Base-by-base conservation (phyloP, 257 asterid species). In the Nicotiana paniculata region DNA sequence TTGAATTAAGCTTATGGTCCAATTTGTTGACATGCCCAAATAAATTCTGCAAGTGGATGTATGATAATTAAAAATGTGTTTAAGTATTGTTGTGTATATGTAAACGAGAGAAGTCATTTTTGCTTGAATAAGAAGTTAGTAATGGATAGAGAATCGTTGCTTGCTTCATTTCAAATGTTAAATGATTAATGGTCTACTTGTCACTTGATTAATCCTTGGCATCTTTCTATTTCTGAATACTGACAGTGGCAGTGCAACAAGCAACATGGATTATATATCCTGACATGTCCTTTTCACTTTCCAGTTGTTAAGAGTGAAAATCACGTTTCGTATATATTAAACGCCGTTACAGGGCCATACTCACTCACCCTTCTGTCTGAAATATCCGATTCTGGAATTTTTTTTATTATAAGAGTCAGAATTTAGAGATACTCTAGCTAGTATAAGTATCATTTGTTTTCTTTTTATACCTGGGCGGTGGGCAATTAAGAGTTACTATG, bases 301-400 rank as follows among this genome's bases (percentile, higher is more conserved):
- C 61, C 79, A 46, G 79, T 72, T 72, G 79, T 24, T 24, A 72
- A 24, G 78, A 46, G 79, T 72, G 79, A 72, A 72, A 72, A 72
- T 18, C 61, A 72, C 54, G 79, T 72, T 72, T 72, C 24, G 37
- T 37, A 46, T 69, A 9, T 9, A 37, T 72, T 21, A 21, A 16
- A 72, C 61, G 37, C 24, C 61, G 37, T 72, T 28, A 46, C 6
- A 12, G 13, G 66, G 15, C 30, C 65, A 18, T 5, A 59, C 3
- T 59, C 32, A 59, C 30, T 2, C 11, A 4, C 5, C 61, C 6
- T 4, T 13, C 21, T 2, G 62, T 2, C 24, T 3, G 6, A 24
- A 21, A 58, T 7, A n/a, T 24, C 16, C 24, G 1, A 3, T 24
- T 21, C 3, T 24, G 5, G 28, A 21, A 21, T 21, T 21, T 21